Evolutionary conservation across 768 basidiomycete species (phyloP), one percentile per base, ranked within the genome.

Genomic region (Terana coerulea): DNA sequence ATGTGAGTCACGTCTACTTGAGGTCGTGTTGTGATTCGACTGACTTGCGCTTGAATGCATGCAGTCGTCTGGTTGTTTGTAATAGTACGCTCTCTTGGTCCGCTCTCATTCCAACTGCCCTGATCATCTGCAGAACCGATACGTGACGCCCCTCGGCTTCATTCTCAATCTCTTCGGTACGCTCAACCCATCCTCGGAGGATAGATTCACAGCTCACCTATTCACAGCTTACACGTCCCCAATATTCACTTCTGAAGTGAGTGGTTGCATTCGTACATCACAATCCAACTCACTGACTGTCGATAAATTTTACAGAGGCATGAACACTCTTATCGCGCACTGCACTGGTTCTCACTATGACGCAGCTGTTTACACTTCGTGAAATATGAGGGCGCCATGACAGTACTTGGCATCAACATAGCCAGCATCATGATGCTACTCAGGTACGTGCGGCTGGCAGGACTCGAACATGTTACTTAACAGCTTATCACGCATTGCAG

Each of bases 141-240:
- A 85, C 57, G 64, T 84, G n/a, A 83, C 79, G 0, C 83, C 83
- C 0, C 65, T 84, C 3, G 80, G 78, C 0, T 85, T 85, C 59
- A 74, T 83, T 15, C 61, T 83, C 40, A 82, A 83, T 52, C 58
- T 83, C 0, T 64, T 50, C 25, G 67, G 64, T 66, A 19, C 33
- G 53, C 47, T 29, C 2, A n/a, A n/a, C n/a, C n/a, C n/a, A n/a
- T n/a, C n/a, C n/a, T n/a, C n/a, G n/a, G n/a, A n/a, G n/a, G n/a
- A n/a, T n/a, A n/a, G n/a, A n/a, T n/a, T n/a, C n/a, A n/a, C n/a
- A n/a, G n/a, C n/a, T n/a, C n/a, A n/a, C 6, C 6, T 40, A 12
- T n/a, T 19, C 33, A 22, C 43, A 63, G 60, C 65, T 3, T 64
- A 64, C 41, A 55, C 60, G 29, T 55, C 57, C n/a, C 35, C 35